Base-by-base conservation (phyloP, 805 yeast genomes). In the Myxozyma vanderwaltii region DNA sequence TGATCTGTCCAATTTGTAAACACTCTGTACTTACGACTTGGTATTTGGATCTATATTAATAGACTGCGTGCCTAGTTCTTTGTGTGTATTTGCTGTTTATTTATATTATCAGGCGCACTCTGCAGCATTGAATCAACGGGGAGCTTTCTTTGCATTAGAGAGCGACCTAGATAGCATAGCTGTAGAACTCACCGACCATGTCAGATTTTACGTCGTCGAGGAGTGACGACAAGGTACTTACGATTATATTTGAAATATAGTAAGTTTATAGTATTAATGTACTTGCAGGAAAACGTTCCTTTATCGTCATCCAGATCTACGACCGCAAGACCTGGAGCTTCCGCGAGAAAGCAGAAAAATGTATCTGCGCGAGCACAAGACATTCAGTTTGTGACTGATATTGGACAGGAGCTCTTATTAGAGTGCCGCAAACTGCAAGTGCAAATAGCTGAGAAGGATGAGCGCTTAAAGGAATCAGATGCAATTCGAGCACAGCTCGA, bases 391-490 rank as follows among this genome's bases (percentile, higher is more conserved):
- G 75, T 69, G 0, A 55, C 73, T 10, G 73, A 72, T 17, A 62
- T 74, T 27, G 67, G 72, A 21, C 73, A 73, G 53, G 67, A 59
- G 40, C 63, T 74, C 12, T 64, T 74, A 43, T 60, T 60, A 23
- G 74, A 74, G 45, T 72, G 75, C 60, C 68, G 76, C n/a, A 63
- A 65, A 40, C 68, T 71, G 31, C 72, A 69, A 38, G 59, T 54
- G 24, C 58, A 70, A 12, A 52, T 57, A 15, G 59, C 66, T 6
- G 67, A 64, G 43, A 58, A 64, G 44, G 65, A 62, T 17, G 68
- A 49, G 15, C 56, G 52, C 39, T 48, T 60, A 35, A 59, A 58
- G 19, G 63, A 60, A 23, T 40, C 55, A 10, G 66, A 64, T n/a
- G 53, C 57, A 2, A 61, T 56, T 24, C 62, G 59, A 2, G 63